phyloP scores from a whole-genome alignment of 306 rosid genomes.

The Mimosa pudica region DNA sequence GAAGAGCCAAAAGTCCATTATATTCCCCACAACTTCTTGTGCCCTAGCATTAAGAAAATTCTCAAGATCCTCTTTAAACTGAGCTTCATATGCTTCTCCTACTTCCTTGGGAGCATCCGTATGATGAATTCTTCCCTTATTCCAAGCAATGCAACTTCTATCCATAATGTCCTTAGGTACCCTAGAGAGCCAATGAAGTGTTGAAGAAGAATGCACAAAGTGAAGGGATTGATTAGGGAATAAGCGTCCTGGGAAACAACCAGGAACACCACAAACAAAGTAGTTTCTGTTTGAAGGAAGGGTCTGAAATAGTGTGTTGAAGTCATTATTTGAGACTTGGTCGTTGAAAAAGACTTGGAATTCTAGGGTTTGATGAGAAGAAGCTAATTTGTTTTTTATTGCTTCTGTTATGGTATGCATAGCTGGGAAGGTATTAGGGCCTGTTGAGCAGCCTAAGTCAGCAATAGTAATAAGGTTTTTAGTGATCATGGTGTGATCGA shows the following conservation, averaged over 20 bases:
- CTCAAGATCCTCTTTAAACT: constrained; percentile 33
- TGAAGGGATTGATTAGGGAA: constrained; percentile 31
- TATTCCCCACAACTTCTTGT: constrained; percentile 38
- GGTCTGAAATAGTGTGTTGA: constrained; percentile 33
- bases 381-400: background rate
- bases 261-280: constrained; percentile 27
- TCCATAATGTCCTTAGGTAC: constrained; percentile 21
- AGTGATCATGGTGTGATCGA: background rate
- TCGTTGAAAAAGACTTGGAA: constrained; percentile 35
- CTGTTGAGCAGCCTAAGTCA: constrained; percentile 36
- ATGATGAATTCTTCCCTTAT: constrained; percentile 37
- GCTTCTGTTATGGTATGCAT: constrained; percentile 27
- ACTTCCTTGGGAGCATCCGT: constrained; percentile 36
- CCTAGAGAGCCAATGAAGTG: constrained; percentile 30
- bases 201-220: constrained; percentile 32
- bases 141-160: constrained; percentile 23
- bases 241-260: constrained; percentile 21
- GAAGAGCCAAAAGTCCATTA: constrained; percentile 41
- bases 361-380: constrained; percentile 10
- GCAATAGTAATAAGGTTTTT: constrained; percentile 20
- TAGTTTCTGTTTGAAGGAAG: constrained; percentile 17
- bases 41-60: constrained; percentile 35
- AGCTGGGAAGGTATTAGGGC: constrained; percentile 28
- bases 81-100: constrained; percentile 34
- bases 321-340: constrained; percentile 37